Conservation (phyloP, 768 basidiomycete genomes). For the Pholiota molesta region DNA sequence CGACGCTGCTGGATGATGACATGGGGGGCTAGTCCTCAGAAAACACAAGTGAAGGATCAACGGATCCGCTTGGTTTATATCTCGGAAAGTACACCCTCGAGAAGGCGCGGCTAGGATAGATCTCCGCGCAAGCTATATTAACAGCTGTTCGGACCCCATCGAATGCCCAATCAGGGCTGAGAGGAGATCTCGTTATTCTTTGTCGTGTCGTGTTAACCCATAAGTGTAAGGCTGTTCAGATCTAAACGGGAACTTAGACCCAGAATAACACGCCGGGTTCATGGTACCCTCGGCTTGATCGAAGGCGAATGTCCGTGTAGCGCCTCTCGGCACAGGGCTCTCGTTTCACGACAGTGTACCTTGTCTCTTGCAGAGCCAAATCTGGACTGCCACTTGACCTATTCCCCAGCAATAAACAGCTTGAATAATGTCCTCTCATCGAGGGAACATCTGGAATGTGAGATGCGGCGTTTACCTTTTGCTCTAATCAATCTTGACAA, state of each 20-base stretch:
- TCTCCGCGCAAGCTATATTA: constrained; percentile 32
- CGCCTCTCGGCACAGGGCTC: constrained; percentile 20
- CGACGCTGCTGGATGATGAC: constrained; percentile 22
- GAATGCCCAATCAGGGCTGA: constrained; percentile 27
- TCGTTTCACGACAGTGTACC: constrained; percentile 17
- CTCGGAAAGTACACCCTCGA: constrained; percentile 21
- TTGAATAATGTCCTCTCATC: constrained; percentile 25
- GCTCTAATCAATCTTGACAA: constrained; percentile 24
- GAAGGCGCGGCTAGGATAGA: constrained; percentile 27
- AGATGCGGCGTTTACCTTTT: constrained; percentile 41
- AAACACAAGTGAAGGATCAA: constrained; percentile 24
- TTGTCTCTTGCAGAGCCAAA: constrained; percentile 8
- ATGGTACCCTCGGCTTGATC: constrained; percentile 31
- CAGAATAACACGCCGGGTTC: constrained; percentile 27
- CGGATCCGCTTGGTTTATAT: constrained; percentile 34
- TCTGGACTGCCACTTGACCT: constrained; percentile 4
- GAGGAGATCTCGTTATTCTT: constrained; percentile 34
- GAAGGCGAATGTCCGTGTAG: constrained; percentile 28
- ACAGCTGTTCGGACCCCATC: constrained; percentile 36
- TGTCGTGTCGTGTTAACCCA: constrained; percentile 31
- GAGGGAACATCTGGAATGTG: constrained; percentile 15
- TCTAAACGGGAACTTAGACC: constrained; percentile 19
- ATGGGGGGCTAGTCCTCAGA: constrained; percentile 22
- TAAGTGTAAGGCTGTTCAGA: constrained; percentile 39
- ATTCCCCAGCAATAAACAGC: constrained; percentile 23